Evolutionary conservation across 2,329 filamentous ascomycete genomes (phyloP), one percentile per base, ranked within the genome.

Genomic region (Arthrobotrys musiformis): DNA sequence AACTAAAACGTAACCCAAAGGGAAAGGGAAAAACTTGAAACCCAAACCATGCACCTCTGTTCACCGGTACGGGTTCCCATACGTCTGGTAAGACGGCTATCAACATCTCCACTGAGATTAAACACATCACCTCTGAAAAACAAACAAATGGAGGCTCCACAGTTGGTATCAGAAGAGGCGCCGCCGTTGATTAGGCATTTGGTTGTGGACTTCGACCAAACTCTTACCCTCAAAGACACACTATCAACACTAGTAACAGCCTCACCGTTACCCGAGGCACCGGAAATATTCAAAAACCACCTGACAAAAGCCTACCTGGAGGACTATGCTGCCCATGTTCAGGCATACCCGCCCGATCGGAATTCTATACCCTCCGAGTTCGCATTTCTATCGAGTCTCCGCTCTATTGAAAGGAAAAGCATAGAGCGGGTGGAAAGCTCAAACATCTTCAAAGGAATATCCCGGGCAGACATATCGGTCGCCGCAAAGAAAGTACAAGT

Each of bases 141-240:
- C 13, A 48, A 48, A 9, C 11, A 3, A 6, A 58, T 40, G 19
- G n/a, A 24, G 54, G 6, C 54, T 58, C 54, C 54, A 58, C 54
- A 0, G 4, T 19, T 5, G 26, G 7, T 8, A 7, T 13, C 54
- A 33, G 17, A 17, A 13, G 2, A 19, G 26, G 24, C 17, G 6
- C n/a, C 8, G 35, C 63, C 33, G 42, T 40, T 48, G 44, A 75
- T 75, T 60, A 56, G 30, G 2, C 62, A 67, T 40, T 54, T 75
- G 24, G 44, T 75, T 5, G 33, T 75, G 9, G 70, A 75, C 35
- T 68, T 75, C 35, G 70, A 75, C 37, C 70, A 75, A 37, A 75
- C 70, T 5, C 30, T 75, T n/a, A 75, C 70, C 5, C 30, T 54
- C 9, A 6, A 54, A 9, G 70, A 75, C 48, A 75, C 62, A 8